These are phyloP conservation scores for Entomortierella lignicola DNA, from an alignment of 192 early-diverging fungal genomes.

Conservation along the genomic window DNA sequence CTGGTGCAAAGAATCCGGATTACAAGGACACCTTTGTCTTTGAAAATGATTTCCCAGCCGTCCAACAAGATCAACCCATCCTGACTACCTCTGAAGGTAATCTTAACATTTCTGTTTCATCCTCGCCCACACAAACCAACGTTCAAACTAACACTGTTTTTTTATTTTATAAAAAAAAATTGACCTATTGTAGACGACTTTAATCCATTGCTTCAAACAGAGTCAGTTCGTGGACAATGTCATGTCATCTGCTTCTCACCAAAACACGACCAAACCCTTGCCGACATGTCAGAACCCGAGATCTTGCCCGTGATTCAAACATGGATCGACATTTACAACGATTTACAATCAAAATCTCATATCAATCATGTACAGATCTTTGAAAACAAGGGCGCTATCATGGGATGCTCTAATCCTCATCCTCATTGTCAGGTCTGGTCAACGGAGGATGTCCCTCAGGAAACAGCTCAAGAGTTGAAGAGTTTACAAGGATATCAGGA, in stretches of 20 bases:
- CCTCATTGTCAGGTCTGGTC: slow-evolving; percentile 97
- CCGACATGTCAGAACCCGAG: slow-evolving; percentile 80
- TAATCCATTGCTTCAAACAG: slow-evolving; percentile 63
- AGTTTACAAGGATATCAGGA: slow-evolving; percentile 71
- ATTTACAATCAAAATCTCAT: slow-evolving; percentile 59
- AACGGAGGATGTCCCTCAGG: slow-evolving; percentile 84
- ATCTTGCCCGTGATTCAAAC: slow-evolving; percentile 74
- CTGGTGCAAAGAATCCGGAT: slow-evolving; percentile 73
- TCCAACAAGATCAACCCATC: slow-evolving; percentile 71
- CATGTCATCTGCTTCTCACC: slow-evolving; percentile 96
- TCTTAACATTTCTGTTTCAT: not conserved
- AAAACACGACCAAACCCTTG: slow-evolving; percentile 87
- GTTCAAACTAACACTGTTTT: too few relatives aligned
- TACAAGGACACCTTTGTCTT: slow-evolving; percentile 89
- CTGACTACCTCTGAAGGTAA: slow-evolving; percentile 2
- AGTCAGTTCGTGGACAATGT: slow-evolving; percentile 80
- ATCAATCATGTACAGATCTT: slow-evolving; percentile 94
- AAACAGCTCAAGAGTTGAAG: slow-evolving; percentile 77
- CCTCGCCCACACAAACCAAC: too few relatives aligned
- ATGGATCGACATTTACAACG: slow-evolving; percentile 77
- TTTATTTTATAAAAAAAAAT: not conserved
- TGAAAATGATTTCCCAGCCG: slow-evolving; percentile 93
- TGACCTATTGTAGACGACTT: slow-evolving; percentile 1
- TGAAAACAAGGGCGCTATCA: slow-evolving; percentile 96
- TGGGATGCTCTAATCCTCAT: slow-evolving; percentile 99